Evolutionary conservation across 352 stramenopile genomes (phyloP).

Genomic region (Globisporangium perplexum): DNA sequence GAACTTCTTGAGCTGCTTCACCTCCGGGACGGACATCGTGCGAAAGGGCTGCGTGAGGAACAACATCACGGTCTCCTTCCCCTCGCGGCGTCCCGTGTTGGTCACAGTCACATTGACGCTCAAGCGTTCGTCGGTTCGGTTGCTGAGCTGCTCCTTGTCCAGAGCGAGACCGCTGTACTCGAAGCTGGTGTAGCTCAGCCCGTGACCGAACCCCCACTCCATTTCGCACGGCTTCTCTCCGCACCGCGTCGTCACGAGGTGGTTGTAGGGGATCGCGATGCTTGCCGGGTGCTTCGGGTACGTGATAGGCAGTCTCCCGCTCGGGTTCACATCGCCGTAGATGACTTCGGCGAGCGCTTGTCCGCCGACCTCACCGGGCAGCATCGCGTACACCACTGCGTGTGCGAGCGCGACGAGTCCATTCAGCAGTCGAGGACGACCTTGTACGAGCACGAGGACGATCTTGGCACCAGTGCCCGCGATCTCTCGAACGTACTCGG

Average conservation of each 20-base stretch:
- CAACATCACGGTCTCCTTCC: constrained; percentile 75
- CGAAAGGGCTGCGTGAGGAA: constrained; percentile 69
- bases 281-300: constrained; percentile 70
- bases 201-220: constrained; percentile 62
- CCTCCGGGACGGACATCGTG: constrained; percentile 56
- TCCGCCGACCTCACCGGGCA: constrained; percentile 72
- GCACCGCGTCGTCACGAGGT: constrained; percentile 53
- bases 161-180: constrained; percentile 41
- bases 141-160: constrained; percentile 17
- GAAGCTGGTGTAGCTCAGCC: constrained; percentile 70
- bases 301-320: constrained; percentile 71
- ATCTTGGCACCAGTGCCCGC: constrained; percentile 64
- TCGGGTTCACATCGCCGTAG: constrained; percentile 77
- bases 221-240: constrained; percentile 37
- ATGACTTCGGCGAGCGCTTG: constrained; percentile 82
- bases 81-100: constrained; percentile 49
- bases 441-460: constrained; percentile 75
- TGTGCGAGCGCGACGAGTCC: constrained; percentile 48
- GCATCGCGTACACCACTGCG: constrained; percentile 74
- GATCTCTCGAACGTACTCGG: constrained; percentile 69
- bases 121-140: constrained; percentile 17
- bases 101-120: constrained; percentile 49
- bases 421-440: constrained; percentile 68
- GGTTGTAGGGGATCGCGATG: constrained; percentile 72
- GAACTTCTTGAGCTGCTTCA: constrained; percentile 81